phyloP scores from a whole-genome alignment of 768 basidiomycete species.

The Leccinum obscurum region DNA sequence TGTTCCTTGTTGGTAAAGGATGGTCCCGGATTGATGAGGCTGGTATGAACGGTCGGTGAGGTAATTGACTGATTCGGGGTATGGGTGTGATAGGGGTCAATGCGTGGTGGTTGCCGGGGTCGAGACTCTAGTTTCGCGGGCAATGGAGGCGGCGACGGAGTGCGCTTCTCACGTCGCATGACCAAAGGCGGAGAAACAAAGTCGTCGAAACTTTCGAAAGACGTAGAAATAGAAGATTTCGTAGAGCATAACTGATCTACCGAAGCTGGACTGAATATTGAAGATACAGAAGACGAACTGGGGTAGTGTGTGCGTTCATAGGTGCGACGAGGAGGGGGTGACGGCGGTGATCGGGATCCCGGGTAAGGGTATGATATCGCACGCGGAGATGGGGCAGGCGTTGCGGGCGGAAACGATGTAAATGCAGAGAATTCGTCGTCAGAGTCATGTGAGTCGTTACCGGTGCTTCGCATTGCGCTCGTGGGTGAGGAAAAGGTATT shows the following conservation, averaged over 20 bases:
- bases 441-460: slow-evolving; percentile 30
- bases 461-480: slow-evolving; percentile 1
- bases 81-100: slow-evolving; percentile 23
- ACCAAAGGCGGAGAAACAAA: slow-evolving; percentile 39
- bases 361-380: slow-evolving; percentile 12
- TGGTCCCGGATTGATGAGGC: slow-evolving; percentile 14
- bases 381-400: slow-evolving; percentile 7
- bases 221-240: slow-evolving; percentile 24
- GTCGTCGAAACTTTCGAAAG: slow-evolving; percentile 50
- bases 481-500: slow-evolving; percentile 5
- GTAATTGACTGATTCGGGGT: slow-evolving; percentile 17
- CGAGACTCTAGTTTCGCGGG: slow-evolving; percentile 34
- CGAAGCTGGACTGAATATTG: slow-evolving; percentile 22
- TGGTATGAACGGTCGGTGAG: slow-evolving; percentile 14
- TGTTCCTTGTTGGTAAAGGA: slow-evolving; percentile 46
- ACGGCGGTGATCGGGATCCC: slow-evolving; percentile 26
- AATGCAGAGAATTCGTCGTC: slow-evolving; percentile 57
- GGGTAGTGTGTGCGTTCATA: slow-evolving; percentile 25
- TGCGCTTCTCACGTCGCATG: slow-evolving; percentile 28
- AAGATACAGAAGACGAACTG: slow-evolving; percentile 29
- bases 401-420: slow-evolving; percentile 29
- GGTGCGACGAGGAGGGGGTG: slow-evolving; percentile 30
- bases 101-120: slow-evolving; percentile 3
- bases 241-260: slow-evolving; percentile 21
- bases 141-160: slow-evolving; percentile 49